Base-by-base conservation (phyloP, 495 filamentous ascomycete species). In the Pseudomonodictys pantanalensis region DNA sequence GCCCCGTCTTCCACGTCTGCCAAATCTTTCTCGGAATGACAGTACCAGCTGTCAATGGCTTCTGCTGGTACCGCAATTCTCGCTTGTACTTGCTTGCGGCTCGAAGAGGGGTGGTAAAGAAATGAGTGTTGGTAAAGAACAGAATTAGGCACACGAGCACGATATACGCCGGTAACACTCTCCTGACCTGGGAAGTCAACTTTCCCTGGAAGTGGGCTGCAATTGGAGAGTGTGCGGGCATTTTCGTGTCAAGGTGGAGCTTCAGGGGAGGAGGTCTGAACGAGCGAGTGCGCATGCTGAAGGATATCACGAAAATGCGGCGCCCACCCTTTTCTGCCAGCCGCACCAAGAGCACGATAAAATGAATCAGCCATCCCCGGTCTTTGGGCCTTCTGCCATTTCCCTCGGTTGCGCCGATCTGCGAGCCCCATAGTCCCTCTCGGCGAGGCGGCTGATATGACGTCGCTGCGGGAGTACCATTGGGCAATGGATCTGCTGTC, bases 1-100 rank as follows among this genome's bases (percentile, higher is more conserved):
- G 77, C 64, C 80, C 76, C 28, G 82, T 77, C 67, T 86, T 85
- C 84, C 84, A 87, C 9, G 81, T 81, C 69, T 87, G 84, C 84
- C 84, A 87, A 58, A 87, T 83, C 66, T 83, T 83, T 28, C 67
- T 65, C 12, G 78, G 78, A 48, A 81, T 78, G 26, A 58, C 26
- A 18, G 50, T 45, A 12, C n/a, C 49, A 42, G 30, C 17, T 20
- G 38, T 46, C 56, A 50, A 43, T 45, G 35, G 46, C 48, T 41
- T 51, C 35, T 28, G 52, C 56, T 35, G 67, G 56, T 60, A 63
- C 23, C 38, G 44, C 28, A 57, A 42, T 20, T 63, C 60, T n/a
- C 60, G 52, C 33, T 58, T 63, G 47, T 63, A 63, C 46, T 58
- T 57, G 54, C 24, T 12, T 24, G 54, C 60, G 7, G 52, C 52